Percentiles rank a stretch among this genome's conserved stretches.
Conservation (phyloP, 352 stramenopile genomes). For the Phytophthora hybrid region DNA sequence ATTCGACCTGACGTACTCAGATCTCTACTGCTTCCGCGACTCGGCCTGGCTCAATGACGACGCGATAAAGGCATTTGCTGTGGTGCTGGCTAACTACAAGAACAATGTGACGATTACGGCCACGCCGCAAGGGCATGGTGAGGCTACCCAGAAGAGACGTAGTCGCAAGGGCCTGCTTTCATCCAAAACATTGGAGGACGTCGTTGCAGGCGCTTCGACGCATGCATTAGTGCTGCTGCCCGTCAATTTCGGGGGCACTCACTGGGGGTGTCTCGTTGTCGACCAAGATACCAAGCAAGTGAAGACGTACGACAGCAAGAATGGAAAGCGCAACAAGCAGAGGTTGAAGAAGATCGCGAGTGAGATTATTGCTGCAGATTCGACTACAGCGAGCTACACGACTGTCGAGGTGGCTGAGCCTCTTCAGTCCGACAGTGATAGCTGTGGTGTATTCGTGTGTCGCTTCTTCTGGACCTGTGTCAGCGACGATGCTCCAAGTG, state of each 20-base stretch:
- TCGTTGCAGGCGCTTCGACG: background rate
- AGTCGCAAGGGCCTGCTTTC: background rate
- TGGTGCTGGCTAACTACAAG: too few relatives aligned
- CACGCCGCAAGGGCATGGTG: background rate
- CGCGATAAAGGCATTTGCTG: too few relatives aligned
- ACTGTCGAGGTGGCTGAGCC: too few relatives aligned
- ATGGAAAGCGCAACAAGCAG: conserved; percentile 6
- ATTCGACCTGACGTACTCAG: conserved; percentile 4
- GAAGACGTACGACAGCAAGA: conserved; percentile 16
- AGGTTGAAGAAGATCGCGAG: background rate
- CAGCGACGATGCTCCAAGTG: too few relatives aligned
- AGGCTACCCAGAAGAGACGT: background rate
- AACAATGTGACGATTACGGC: background rate
- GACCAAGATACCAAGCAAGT: background rate
- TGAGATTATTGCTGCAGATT: too few relatives aligned
- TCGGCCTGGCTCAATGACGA: background rate
- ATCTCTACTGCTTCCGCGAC: conserved; percentile 12
- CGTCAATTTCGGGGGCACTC: conserved; percentile 6
- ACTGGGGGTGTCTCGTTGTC: conserved; percentile 5
- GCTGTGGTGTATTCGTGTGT: too few relatives aligned
- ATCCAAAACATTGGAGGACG: background rate
- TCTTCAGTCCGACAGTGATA: too few relatives aligned
- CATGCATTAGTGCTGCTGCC: conserved; percentile 4
- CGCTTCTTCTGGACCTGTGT: too few relatives aligned
- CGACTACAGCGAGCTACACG: too few relatives aligned